Evolutionary conservation across 805 yeast species (phyloP).

Genomic region (Candida golubevii): DNA sequence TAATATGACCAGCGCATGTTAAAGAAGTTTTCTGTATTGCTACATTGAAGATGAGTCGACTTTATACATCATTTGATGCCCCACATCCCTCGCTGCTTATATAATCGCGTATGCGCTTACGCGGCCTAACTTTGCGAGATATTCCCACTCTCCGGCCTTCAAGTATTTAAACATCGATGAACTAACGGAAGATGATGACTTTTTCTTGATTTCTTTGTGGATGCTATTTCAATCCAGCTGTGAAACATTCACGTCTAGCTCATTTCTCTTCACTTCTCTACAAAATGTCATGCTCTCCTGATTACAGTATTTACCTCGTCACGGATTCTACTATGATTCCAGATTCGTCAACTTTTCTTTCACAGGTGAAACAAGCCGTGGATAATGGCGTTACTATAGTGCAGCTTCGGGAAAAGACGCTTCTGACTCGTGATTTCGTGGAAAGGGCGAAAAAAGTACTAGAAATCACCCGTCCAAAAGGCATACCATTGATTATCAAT

Average conservation of each 20-base stretch:
- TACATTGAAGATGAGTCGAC: too few relatives aligned
- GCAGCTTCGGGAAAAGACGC: conserved; percentile 76
- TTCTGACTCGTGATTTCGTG: conserved; percentile 66
- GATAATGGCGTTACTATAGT: conserved; percentile 74
- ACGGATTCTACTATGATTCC: conserved; percentile 80
- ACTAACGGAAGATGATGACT: neutral
- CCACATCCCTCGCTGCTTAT: neutral
- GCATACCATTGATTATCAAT: conserved; percentile 77
- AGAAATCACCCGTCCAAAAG: conserved; percentile 50
- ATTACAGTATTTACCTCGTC: conserved; percentile 59
- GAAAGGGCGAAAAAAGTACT: conserved; percentile 58
- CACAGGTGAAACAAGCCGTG: conserved; percentile 62
- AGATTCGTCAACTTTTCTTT: conserved; percentile 45
- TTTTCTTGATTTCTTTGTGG: neutral
- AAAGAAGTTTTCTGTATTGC: too few relatives aligned
- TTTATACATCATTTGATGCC: too few relatives aligned
- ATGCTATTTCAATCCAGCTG: neutral
- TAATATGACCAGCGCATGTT: too few relatives aligned
- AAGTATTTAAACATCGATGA: neutral
- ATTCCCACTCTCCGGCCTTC: neutral
- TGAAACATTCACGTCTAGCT: neutral
- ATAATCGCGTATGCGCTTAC: conserved; percentile 15
- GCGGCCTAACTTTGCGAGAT: conserved; percentile 11
- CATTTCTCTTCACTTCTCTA: neutral
- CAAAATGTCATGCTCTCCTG: neutral